These are phyloP conservation scores for Diversispora eburnea DNA, from an alignment of 192 early-diverging fungal genomes.

Conservation along the genomic window DNA sequence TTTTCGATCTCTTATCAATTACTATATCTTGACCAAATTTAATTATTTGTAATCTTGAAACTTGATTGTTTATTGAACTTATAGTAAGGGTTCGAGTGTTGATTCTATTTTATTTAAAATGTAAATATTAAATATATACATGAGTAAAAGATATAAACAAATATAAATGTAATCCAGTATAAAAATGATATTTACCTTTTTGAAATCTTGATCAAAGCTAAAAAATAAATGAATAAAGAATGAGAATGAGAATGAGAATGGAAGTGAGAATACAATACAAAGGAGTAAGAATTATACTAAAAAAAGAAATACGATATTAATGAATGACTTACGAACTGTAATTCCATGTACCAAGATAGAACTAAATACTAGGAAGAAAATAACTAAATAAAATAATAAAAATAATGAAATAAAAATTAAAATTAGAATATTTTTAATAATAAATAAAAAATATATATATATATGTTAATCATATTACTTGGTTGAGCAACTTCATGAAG, in stretches of 20 bases:
- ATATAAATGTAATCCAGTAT: no score
- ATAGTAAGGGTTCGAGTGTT: slow-evolving; percentile 8
- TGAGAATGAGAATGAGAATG: no score
- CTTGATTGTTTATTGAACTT: slow-evolving; percentile 4
- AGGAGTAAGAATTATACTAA: background rate
- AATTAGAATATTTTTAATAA: slow-evolving; percentile 19
- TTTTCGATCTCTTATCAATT: background rate
- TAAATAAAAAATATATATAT: no score
- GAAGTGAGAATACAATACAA: background rate
- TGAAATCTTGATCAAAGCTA: background rate
- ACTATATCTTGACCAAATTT: background rate
- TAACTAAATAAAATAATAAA: slow-evolving; percentile 24
- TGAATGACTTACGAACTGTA: slow-evolving; percentile 27
- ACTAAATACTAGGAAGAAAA: slow-evolving; percentile 35
- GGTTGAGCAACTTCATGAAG: background rate
- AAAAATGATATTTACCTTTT: background rate
- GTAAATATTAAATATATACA: background rate
- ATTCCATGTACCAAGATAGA: slow-evolving; percentile 52
- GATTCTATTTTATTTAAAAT: slow-evolving; percentile 2
- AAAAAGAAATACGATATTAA: background rate
- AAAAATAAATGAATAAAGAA: background rate
- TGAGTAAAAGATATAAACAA: no score
- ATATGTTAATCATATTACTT: slow-evolving; percentile 1
- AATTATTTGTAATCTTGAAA: slow-evolving; percentile 1
- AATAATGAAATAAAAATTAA: slow-evolving; percentile 23